A percentile compares a stretch with the other conserved stretches of the same genome.
phyloP scores from a whole-genome alignment of 176 grass and related monocot species.

The Saccharum officinarum region DNA sequence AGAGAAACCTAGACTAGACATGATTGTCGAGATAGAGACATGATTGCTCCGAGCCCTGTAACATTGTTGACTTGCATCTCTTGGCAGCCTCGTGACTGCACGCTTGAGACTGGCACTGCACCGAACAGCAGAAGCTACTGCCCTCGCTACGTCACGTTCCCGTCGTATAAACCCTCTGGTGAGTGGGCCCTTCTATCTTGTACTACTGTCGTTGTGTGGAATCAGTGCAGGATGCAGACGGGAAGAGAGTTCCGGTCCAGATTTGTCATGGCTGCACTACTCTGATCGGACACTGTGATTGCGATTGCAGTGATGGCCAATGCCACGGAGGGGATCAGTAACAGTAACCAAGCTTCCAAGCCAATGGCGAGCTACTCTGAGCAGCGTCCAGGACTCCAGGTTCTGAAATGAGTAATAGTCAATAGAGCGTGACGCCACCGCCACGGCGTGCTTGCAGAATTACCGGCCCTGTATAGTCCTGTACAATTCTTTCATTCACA shows the following conservation, averaged over 20 bases:
- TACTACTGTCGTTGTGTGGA: not conserved
- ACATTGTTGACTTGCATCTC: not conserved
- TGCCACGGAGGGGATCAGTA: not conserved
- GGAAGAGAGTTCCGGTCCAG: not conserved
- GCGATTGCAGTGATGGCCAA: slow-evolving; percentile 27
- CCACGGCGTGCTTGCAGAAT: not conserved
- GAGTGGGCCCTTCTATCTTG: not conserved
- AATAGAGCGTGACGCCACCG: not conserved
- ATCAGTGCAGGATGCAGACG: not conserved
- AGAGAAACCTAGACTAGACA: not conserved
- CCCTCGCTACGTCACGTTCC: slow-evolving; percentile 49
- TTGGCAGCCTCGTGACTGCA: slow-evolving; percentile 50
- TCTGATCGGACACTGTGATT: slow-evolving; percentile 2
- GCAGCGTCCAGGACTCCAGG: not conserved
- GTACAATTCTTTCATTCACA: not conserved
- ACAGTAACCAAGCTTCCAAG: not conserved
- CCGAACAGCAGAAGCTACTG: slow-evolving; percentile 32
- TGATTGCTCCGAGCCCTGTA: not conserved
- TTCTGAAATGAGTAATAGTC: not conserved
- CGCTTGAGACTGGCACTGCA: slow-evolving; percentile 1
- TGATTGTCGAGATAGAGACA: not conserved
- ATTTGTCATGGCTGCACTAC: not conserved
- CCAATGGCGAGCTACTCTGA: not conserved
- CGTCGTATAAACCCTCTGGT: slow-evolving; percentile 39
- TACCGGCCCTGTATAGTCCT: not conserved